These are phyloP conservation scores for Theileria equi DNA, from an alignment of 169 alveolate genomes.

Conservation along the genomic window DNA sequence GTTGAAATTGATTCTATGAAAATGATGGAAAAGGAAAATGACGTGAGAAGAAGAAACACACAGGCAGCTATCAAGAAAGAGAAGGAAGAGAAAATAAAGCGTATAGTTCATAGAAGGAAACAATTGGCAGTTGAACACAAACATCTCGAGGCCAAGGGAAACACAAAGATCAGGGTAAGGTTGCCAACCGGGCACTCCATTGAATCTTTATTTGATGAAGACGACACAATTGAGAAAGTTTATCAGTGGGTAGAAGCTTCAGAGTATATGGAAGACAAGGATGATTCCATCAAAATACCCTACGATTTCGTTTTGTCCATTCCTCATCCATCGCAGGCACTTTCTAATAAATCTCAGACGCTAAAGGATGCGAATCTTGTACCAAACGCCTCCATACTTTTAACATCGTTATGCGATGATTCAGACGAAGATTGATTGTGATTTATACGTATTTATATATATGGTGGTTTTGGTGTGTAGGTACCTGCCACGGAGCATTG, in stretches of 20 bases:
- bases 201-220: slow-evolving; percentile 32
- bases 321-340: slow-evolving; percentile 36
- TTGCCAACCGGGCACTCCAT: slow-evolving; percentile 53
- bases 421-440: slow-evolving; percentile 43
- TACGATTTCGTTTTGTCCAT: slow-evolving; percentile 41
- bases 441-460: neutral
- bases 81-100: slow-evolving; percentile 1
- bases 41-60: slow-evolving; percentile 6
- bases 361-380: slow-evolving; percentile 51
- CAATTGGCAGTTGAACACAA: slow-evolving; percentile 9
- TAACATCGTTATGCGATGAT: slow-evolving; percentile 56
- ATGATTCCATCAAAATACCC: slow-evolving; percentile 21
- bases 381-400: slow-evolving; percentile 47
- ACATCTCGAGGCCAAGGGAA: neutral
- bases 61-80: slow-evolving; percentile 4
- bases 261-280: slow-evolving; percentile 15
- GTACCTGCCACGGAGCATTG: too few relatives aligned
- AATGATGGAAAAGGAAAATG: slow-evolving; percentile 18
- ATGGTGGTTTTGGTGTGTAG: too few relatives aligned
- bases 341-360: slow-evolving; percentile 29
- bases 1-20: slow-evolving; percentile 39
- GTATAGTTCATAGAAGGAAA: slow-evolving; percentile 17
- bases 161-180: slow-evolving; percentile 55
- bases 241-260: slow-evolving; percentile 64
- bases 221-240: slow-evolving; percentile 45